phyloP scores from a whole-genome alignment of 192 early-diverging fungal species.

The Backusella tarrabulga region DNA sequence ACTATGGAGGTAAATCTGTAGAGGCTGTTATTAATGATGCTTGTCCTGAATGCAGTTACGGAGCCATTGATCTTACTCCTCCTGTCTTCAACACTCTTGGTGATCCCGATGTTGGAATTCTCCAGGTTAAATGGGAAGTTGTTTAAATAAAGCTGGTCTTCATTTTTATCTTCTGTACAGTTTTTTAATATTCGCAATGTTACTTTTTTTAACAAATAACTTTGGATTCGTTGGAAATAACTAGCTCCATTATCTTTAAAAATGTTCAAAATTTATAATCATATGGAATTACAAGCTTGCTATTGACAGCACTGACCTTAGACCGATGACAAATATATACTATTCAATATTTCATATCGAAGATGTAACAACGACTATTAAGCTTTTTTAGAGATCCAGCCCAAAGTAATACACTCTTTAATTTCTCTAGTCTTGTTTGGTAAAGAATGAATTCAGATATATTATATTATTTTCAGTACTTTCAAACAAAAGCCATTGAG shows the following conservation, averaged over 20 bases:
- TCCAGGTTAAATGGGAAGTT: neutral
- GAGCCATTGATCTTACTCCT: conserved; percentile 54
- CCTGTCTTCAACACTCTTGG: conserved; percentile 37
- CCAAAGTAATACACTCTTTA: neutral
- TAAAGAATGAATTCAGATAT: too few relatives aligned
- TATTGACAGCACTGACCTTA: too few relatives aligned
- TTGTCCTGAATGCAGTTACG: conserved; percentile 48
- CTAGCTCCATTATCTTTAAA: neutral
- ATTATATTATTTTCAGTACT: too few relatives aligned
- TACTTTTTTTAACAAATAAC: neutral
- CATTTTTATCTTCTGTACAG: neutral
- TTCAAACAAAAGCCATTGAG: neutral
- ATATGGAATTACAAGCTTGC: too few relatives aligned
- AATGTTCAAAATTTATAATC: neutral
- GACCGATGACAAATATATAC: neutral
- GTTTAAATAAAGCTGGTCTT: neutral
- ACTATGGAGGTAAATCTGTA: conserved; percentile 40
- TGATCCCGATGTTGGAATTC: neutral
- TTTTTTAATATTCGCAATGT: neutral
- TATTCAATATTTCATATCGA: neutral
- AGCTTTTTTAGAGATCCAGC: neutral
- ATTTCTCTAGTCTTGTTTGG: too few relatives aligned
- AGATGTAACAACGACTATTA: neutral
- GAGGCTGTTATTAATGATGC: conserved; percentile 50
- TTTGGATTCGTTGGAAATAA: neutral